A percentile compares a stretch with the other conserved stretches of the same genome.
Evolutionary conservation across 768 basidiomycete species (phyloP).

Genomic region (Russula sp.): DNA sequence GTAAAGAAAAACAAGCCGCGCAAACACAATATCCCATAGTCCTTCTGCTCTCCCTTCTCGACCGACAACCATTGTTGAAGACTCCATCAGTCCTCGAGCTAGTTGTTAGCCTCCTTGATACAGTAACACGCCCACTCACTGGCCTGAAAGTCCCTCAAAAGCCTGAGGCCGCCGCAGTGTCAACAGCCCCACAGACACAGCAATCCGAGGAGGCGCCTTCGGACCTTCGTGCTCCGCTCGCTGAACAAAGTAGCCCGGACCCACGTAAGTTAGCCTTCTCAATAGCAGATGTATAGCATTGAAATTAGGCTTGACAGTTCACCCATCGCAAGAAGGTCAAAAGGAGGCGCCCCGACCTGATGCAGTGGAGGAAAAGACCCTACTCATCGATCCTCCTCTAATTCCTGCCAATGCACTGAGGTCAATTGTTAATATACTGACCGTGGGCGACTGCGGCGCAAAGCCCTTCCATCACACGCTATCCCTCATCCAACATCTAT

Average conservation of each 20-base stretch:
- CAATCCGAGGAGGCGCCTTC: conserved; percentile 22
- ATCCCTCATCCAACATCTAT: conserved; percentile 88
- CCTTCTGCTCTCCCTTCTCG: conserved; percentile 80
- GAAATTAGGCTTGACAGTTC: conserved; percentile 23
- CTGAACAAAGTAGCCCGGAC: conserved; percentile 10
- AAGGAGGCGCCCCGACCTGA: conserved; percentile 17
- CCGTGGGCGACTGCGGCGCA: conserved; percentile 94
- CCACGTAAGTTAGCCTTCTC: conserved; percentile 15
- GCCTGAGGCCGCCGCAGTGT: conserved; percentile 12
- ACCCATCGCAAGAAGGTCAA: conserved; percentile 33
- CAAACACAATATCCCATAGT: conserved; percentile 91
- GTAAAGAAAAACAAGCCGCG: conserved; percentile 81
- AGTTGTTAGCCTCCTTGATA: conserved; percentile 82
- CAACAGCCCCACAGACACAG: conserved; percentile 4
- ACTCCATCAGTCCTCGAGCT: conserved; percentile 92
- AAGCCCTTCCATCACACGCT: conserved; percentile 95
- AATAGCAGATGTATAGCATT: background rate
- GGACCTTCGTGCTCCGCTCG: conserved; percentile 16
- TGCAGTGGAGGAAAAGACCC: conserved; percentile 42
- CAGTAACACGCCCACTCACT: conserved; percentile 80
- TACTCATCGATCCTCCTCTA: conserved; percentile 73
- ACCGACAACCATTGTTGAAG: conserved; percentile 79
- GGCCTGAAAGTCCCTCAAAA: conserved; percentile 56
- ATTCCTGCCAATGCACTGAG: conserved; percentile 83
- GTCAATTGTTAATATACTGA: conserved; percentile 93